These are phyloP conservation scores for Perilla frutescens DNA, from an alignment of 257 asterid species.

Conservation along the genomic window DNA sequence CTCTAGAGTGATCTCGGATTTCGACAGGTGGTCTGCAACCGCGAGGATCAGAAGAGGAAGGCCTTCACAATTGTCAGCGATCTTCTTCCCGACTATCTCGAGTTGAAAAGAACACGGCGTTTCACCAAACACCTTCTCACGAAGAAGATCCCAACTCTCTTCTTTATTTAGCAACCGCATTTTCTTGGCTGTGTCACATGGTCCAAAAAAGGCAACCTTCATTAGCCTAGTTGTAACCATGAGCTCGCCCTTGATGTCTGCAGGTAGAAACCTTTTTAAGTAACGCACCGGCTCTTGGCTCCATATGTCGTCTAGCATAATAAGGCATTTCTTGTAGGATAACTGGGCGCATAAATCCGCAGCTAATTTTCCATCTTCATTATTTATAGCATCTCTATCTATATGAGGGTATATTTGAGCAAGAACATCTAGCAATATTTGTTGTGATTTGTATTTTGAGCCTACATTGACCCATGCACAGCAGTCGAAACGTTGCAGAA, in stretches of 20 bases:
- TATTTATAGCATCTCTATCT: neutral
- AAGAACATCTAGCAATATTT: neutral
- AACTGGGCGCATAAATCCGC: neutral
- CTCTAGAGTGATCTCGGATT: neutral
- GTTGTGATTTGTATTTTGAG: neutral
- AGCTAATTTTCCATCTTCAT: neutral
- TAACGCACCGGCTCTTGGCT: neutral
- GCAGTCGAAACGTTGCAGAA: neutral
- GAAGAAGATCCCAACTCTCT: conserved; percentile 26
- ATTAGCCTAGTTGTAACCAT: neutral
- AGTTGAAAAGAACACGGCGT: neutral
- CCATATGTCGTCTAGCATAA: no score
- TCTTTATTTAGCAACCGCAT: conserved; percentile 6
- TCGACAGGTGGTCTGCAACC: neutral
- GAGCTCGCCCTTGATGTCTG: neutral
- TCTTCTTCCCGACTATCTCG: conserved; percentile 9
- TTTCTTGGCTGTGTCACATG: neutral
- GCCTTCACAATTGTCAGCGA: conserved; percentile 30
- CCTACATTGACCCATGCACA: neutral
- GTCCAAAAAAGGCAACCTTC: neutral
- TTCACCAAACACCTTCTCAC: conserved; percentile 18
- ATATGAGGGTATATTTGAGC: neutral
- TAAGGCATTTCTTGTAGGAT: neutral
- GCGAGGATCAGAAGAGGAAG: conserved; percentile 22
- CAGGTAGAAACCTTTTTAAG: neutral